Evolutionary conservation across 805 yeast genomes (phyloP).

Genomic region (Wickerhamiella azymoides): DNA sequence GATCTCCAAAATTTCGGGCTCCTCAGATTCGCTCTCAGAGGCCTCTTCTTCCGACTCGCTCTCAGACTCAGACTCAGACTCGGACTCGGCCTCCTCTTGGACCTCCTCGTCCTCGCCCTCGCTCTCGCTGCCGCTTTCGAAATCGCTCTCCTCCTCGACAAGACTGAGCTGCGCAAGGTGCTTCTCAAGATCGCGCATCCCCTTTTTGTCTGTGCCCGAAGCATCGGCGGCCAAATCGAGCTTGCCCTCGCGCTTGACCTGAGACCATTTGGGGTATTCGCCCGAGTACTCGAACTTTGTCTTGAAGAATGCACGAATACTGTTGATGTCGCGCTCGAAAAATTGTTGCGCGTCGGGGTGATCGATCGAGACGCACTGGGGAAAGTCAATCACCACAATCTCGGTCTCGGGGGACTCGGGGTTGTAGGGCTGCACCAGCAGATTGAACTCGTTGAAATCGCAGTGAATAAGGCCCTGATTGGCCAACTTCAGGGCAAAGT

Average conservation of each 20-base stretch:
- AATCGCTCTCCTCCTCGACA: slow-evolving; percentile 22
- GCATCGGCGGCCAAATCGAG: slow-evolving; percentile 85
- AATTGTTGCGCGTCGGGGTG: slow-evolving; percentile 80
- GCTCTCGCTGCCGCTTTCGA: slow-evolving; percentile 24
- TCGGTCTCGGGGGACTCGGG: slow-evolving; percentile 38
- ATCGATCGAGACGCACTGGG: slow-evolving; percentile 90
- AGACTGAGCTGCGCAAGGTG: slow-evolving; percentile 42
- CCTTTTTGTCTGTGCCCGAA: slow-evolving; percentile 62
- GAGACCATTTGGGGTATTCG: slow-evolving; percentile 73
- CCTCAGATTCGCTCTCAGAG: neutral
- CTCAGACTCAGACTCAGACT: slow-evolving; percentile 27
- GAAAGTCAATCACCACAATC: slow-evolving; percentile 91
- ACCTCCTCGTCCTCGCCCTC: slow-evolving; percentile 27
- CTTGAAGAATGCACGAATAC: slow-evolving; percentile 71
- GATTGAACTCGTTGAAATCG: slow-evolving; percentile 94
- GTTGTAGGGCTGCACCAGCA: slow-evolving; percentile 53
- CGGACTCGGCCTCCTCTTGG: slow-evolving; percentile 25
- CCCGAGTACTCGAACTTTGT: slow-evolving; percentile 68
- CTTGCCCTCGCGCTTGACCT: slow-evolving; percentile 50
- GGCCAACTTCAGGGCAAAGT: slow-evolving; percentile 68
- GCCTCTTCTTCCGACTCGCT: slow-evolving; percentile 26
- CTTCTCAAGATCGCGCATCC: slow-evolving; percentile 52
- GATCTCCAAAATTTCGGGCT: neutral
- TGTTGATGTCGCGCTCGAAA: slow-evolving; percentile 85
- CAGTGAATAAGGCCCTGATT: slow-evolving; percentile 89